Base-by-base conservation (phyloP, 2,329 filamentous ascomycete species). In the Trichophyton mentagrophytes region DNA sequence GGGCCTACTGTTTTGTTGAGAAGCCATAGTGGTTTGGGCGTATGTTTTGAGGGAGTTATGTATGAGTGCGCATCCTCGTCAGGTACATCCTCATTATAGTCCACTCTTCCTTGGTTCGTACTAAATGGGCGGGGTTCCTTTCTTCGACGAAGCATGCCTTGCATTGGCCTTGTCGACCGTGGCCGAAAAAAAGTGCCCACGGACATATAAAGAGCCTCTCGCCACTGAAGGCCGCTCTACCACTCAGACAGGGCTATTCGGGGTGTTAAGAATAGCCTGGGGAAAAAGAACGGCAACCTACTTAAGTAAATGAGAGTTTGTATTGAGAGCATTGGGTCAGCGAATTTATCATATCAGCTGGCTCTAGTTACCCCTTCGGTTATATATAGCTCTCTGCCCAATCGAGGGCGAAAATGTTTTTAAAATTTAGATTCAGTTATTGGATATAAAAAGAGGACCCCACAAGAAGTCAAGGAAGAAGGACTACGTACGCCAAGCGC, bases 1-100 rank as follows among this genome's bases (percentile, higher is more conserved):
- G 67, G 62, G 1, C 67, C 66, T 36, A 77, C 17, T 22, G 55
- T 27, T 44, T 30, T 57, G 55, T 40, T 40, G 9, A 40, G 15
- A 1, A 57, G 22, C 55, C 55, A 30, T n/a, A 40, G 27, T 25
- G 55, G 40, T 20, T 44, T 40, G 8, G 72, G 71, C 0, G 71
- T 73, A 61, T 73, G 71, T 56, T 73, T 73, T 1, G 72, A 73
- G 0, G 72, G 71, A 0, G 71, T 72, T 15, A 73, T 73, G 20
- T 70, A 71, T 6, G 71, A 71, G 63, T 73, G 71, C 4, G 67
- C 68, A 67, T 73, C 68, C 5, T 64, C 59, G 22, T 69, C 67
- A 11, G 27, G 27, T n/a, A 55, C 15, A 36, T 55, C 51, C 27
- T 55, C 51, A 36, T 33, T 20, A n/a, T 13, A 38, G 33, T 38